A percentile compares a stretch with the other conserved stretches of the same genome.
Conservation (phyloP, 331 rosid species). For the Spiraea crenata region DNA sequence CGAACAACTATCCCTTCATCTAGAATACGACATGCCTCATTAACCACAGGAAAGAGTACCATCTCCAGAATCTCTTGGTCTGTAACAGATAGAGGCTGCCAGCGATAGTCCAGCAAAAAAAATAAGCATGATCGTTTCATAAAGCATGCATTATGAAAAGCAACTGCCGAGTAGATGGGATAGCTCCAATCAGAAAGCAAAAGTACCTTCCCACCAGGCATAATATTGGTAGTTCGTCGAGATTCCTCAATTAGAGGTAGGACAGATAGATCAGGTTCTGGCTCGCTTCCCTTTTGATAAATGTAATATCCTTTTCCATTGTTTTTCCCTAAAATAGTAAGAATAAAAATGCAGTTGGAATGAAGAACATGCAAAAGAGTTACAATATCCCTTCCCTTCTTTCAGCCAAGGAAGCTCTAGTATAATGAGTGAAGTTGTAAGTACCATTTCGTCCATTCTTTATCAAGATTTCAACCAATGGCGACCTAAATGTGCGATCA, state of each 20-base stretch:
- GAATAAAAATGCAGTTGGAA: constrained; percentile 16
- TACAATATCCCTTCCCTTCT: constrained; percentile 2
- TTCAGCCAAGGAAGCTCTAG: not conserved
- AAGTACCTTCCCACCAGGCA: constrained; percentile 84
- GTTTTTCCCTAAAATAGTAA: constrained; percentile 61
- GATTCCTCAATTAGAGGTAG: constrained; percentile 75
- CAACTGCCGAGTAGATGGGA: constrained; percentile 12
- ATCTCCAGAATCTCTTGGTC: constrained; percentile 92
- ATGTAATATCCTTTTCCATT: constrained; percentile 84
- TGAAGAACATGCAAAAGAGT: constrained; percentile 26
- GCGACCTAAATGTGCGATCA: constrained; percentile 59
- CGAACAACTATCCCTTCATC: constrained; percentile 81
- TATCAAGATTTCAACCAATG: constrained; percentile 62
- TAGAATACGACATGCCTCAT: constrained; percentile 91
- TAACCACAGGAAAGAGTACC: constrained; percentile 89
- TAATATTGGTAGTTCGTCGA: constrained; percentile 51
- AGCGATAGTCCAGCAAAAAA: constrained; percentile 12
- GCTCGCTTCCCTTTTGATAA: constrained; percentile 78
- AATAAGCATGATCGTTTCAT: constrained; percentile 3
- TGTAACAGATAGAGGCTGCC: constrained; percentile 73
- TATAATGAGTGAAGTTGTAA: constrained; percentile 1
- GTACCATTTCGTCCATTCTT: constrained; percentile 88
- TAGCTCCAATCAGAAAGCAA: constrained; percentile 18
- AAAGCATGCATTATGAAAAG: constrained; percentile 10
- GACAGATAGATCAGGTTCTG: constrained; percentile 75